Conservation (phyloP, 176 grass and related monocot species). For the Eleusine coracana region DNA sequence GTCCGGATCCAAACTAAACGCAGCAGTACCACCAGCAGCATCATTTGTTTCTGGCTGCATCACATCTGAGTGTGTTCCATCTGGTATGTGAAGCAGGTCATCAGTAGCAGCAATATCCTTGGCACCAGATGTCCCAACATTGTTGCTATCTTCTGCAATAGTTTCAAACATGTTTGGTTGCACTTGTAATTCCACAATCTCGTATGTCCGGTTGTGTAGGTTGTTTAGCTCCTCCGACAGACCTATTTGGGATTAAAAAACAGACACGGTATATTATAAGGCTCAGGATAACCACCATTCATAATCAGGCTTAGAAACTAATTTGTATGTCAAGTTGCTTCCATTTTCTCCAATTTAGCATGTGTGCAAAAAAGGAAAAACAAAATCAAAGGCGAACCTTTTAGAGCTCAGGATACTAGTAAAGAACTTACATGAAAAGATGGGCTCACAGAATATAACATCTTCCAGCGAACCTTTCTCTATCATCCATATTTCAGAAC, state of each 20-base stretch:
- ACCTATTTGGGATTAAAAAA: constrained; percentile 54
- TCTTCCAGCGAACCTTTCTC: constrained; percentile 91
- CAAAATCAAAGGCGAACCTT: constrained; percentile 16
- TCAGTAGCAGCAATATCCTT: constrained; percentile 27
- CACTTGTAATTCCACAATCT: constrained; percentile 33
- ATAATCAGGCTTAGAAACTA: constrained; percentile 16
- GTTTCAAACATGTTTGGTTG: constrained; percentile 31
- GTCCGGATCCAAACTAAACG: constrained; percentile 37
- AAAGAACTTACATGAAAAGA: constrained; percentile 64
- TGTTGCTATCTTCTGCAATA: constrained; percentile 29
- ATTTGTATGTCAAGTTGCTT: not conserved
- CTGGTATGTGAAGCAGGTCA: constrained; percentile 37
- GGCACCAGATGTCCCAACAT: constrained; percentile 36
- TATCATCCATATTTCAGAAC: constrained; percentile 97
- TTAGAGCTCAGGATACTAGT: not conserved
- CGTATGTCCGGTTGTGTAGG: constrained; percentile 55
- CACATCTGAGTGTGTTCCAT: constrained; percentile 27
- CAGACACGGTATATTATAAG: constrained; percentile 6
- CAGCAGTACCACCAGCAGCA: constrained; percentile 5
- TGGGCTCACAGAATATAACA: constrained; percentile 77
- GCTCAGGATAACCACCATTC: constrained; percentile 5
- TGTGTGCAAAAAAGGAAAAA: constrained; percentile 12
- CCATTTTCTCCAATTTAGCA: constrained; percentile 13
- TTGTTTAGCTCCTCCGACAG: constrained; percentile 63
- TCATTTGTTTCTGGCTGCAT: constrained; percentile 19